Evolutionary conservation across 1,139 yeast genomes (phyloP).

Genomic region (Wickerhamomyces sp.): DNA sequence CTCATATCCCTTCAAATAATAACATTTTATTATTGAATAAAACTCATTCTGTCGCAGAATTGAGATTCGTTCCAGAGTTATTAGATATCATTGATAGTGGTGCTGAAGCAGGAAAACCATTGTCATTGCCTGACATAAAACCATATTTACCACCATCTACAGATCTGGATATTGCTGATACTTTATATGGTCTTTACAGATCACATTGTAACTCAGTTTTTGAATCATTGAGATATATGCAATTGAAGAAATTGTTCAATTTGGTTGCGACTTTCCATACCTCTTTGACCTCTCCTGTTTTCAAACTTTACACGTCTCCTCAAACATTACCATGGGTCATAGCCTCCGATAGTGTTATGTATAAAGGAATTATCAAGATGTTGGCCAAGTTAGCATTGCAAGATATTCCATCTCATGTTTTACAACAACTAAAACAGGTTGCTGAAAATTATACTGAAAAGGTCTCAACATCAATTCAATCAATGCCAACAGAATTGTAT

Average conservation of each 20-base stretch:
- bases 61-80: conserved; percentile 38
- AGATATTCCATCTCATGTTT: conserved; percentile 53
- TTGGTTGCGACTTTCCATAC: conserved; percentile 52
- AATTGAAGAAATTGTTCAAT: conserved; percentile 54
- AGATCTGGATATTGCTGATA: conserved; percentile 58
- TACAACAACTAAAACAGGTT: conserved; percentile 44
- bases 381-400: conserved; percentile 65
- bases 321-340: conserved; percentile 56
- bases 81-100: conserved; percentile 27
- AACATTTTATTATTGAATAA: conserved; percentile 11
- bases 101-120: conserved; percentile 19
- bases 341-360: conserved; percentile 61
- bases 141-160: conserved; percentile 44
- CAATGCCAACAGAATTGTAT: conserved; percentile 49
- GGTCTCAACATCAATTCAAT: conserved; percentile 34
- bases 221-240: conserved; percentile 66
- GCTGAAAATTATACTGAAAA: conserved; percentile 39
- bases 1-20: conserved; percentile 11
- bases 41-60: conserved; percentile 22
- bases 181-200: conserved; percentile 56
- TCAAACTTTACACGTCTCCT: conserved; percentile 52
- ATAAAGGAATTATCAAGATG: conserved; percentile 57
- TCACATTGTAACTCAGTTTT: conserved; percentile 60
- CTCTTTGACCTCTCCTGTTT: conserved; percentile 61
- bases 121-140: conserved; percentile 49